Evolutionary conservation across 371 early-diverging fungal species (phyloP).

Genomic region (Conidiobolus coronatus): DNA sequence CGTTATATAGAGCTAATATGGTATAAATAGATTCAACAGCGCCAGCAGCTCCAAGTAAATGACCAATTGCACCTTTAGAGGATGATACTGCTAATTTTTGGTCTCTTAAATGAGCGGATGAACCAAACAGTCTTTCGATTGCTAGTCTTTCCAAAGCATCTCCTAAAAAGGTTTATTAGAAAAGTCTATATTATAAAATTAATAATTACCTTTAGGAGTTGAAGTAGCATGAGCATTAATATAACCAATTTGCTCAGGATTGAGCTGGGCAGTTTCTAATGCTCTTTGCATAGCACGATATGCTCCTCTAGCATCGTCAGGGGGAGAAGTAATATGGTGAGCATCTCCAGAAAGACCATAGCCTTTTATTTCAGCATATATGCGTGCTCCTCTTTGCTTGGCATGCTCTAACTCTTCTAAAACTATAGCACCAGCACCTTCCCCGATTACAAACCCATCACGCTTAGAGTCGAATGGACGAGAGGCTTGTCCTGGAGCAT

Average conservation of each 20-base stretch:
- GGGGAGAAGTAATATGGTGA: constrained; percentile 84
- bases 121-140: constrained; percentile 42
- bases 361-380: constrained; percentile 76
- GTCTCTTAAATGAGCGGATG: neutral
- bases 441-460: constrained; percentile 87
- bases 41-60: constrained; percentile 86
- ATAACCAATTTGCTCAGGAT: constrained; percentile 46
- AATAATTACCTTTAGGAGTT: constrained; percentile 38
- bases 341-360: constrained; percentile 88
- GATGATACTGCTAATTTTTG: constrained; percentile 48
- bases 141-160: constrained; percentile 61
- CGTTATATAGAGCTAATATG: constrained; percentile 42
- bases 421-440: constrained; percentile 80
- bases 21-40: constrained; percentile 83
- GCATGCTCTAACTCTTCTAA: constrained; percentile 85
- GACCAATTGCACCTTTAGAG: constrained; percentile 80
- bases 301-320: constrained; percentile 67
- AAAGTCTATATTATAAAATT: neutral
- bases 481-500: constrained; percentile 46
- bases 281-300: constrained; percentile 65
- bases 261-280: constrained; percentile 28
- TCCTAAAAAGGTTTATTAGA: constrained; percentile 11
- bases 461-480: constrained; percentile 76
- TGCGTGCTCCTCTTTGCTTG: constrained; percentile 47
- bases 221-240: constrained; percentile 93